These are phyloP conservation scores for Bombardia bombarda DNA, from an alignment of 495 filamentous ascomycete species.

Conservation along the genomic window DNA sequence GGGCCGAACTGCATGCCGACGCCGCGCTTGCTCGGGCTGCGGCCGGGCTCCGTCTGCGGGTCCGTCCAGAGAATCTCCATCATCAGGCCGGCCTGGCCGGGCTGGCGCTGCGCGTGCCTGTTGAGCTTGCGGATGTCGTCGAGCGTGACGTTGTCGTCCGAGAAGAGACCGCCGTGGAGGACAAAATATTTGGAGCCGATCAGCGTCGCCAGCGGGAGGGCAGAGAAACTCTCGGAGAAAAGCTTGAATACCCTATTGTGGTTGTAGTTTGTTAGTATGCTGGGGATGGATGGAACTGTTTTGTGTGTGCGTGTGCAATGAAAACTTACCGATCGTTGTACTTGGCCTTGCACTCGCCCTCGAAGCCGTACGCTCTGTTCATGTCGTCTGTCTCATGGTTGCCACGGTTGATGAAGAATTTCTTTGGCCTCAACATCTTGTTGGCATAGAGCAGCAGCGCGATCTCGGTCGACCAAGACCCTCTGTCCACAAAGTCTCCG, in stretches of 20 bases:
- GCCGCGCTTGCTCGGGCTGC: constrained; percentile 92
- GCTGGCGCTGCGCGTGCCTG: constrained; percentile 86
- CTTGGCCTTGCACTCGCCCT: constrained; percentile 96
- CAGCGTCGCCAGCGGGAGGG: constrained; percentile 84
- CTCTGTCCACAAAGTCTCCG: constrained; percentile 96
- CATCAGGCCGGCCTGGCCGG: constrained; percentile 94
- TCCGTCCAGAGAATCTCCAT: constrained; percentile 99
- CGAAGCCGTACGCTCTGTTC: constrained; percentile 98
- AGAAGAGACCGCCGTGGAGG: constrained; percentile 94
- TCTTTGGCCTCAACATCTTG: constrained; percentile 85
- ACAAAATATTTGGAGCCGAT: constrained; percentile 89
- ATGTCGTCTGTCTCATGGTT: constrained; percentile 99
- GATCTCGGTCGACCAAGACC: constrained; percentile 95
- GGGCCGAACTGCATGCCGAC: constrained; percentile 96
- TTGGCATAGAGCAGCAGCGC: constrained; percentile 90
- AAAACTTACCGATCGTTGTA: constrained; percentile 69
- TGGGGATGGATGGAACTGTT: no score
- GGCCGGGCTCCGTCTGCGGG: constrained; percentile 74
- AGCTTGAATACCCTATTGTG: constrained; percentile 68
- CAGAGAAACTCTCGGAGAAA: constrained; percentile 97
- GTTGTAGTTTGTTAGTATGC: constrained; percentile 10
- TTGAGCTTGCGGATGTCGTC: constrained; percentile 92
- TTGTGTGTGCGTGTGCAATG: background rate
- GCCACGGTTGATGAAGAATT: constrained; percentile 93
- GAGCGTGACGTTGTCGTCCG: constrained; percentile 85